Evolutionary conservation across 192 early-diverging fungal species (phyloP).

Genomic region (Coemansia sp.): DNA sequence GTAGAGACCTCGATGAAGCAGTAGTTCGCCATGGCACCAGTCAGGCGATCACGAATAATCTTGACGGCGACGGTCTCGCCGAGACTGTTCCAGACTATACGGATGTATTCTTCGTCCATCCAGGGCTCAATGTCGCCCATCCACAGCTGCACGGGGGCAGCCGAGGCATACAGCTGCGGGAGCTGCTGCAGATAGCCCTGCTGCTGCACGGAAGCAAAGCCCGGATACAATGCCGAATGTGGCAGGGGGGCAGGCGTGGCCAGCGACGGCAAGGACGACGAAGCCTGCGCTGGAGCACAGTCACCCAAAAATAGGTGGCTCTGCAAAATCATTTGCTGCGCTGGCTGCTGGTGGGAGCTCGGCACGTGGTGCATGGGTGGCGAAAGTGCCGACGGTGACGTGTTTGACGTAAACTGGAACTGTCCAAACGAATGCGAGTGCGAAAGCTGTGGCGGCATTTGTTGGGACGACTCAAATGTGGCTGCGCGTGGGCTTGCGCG

Average conservation of each 20-base stretch:
- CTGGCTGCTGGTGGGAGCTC: not conserved
- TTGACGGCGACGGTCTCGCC: conserved; percentile 90
- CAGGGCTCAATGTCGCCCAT: conserved; percentile 97
- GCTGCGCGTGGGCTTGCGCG: conserved; percentile 2
- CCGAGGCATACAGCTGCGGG: conserved; percentile 5
- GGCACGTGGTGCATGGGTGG: not conserved
- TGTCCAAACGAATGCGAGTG: conserved; percentile 7
- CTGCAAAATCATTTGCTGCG: not conserved
- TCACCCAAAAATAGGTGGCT: not conserved
- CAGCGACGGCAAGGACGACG: not conserved
- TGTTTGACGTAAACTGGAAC: conserved; percentile 1
- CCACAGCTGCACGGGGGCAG: conserved; percentile 59
- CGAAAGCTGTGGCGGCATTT: conserved; percentile 18
- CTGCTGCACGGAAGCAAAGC: conserved; percentile 8
- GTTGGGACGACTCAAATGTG: not conserved
- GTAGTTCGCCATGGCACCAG: conserved; percentile 79
- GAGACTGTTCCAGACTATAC: conserved; percentile 78
- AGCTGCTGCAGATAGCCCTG: conserved; percentile 11
- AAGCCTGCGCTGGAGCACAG: not conserved
- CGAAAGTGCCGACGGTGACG: not conserved
- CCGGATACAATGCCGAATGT: not conserved
- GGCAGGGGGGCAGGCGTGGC: not conserved
- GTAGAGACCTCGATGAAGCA: conserved; percentile 88
- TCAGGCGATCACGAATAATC: conserved; percentile 90
- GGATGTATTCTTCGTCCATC: conserved; percentile 96